Evolutionary conservation across 2,329 filamentous ascomycete genomes (phyloP).

Genomic region (Colletotrichum liaoningense): DNA sequence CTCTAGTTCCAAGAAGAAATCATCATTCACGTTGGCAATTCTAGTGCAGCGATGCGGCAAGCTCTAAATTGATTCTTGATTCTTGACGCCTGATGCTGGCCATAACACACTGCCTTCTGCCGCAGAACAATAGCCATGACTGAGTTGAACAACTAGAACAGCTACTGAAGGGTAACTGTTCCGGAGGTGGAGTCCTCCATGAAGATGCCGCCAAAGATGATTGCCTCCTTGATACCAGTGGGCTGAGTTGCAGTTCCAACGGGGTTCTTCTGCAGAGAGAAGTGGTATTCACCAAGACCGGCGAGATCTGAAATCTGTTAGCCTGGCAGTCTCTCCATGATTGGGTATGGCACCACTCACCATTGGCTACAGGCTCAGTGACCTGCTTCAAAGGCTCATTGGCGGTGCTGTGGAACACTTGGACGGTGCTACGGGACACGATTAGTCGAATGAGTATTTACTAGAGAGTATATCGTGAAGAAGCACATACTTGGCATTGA

Average conservation of each 20-base stretch:
- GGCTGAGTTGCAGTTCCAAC: constrained; percentile 46
- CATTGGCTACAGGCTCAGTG: constrained; percentile 47
- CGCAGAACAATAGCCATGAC: not conserved
- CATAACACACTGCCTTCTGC: not conserved
- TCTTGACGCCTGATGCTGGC: not conserved
- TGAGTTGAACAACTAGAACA: not conserved
- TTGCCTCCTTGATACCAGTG: constrained; percentile 44
- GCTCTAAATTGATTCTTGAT: not conserved
- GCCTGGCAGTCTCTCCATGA: not conserved
- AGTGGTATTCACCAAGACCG: constrained; percentile 58
- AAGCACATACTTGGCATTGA: constrained; percentile 17
- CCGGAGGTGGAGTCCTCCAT: constrained; percentile 43
- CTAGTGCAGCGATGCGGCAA: not conserved
- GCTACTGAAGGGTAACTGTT: constrained; percentile 35
- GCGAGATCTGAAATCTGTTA: constrained; percentile 30
- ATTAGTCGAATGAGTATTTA: not conserved
- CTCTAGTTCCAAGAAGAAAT: too few relatives aligned
- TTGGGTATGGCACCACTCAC: constrained; percentile 40
- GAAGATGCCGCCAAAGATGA: constrained; percentile 48
- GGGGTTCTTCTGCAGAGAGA: constrained; percentile 57
- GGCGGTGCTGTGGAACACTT: constrained; percentile 56
- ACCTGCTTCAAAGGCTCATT: constrained; percentile 48
- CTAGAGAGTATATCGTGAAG: constrained; percentile 29
- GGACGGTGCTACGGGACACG: constrained; percentile 41
- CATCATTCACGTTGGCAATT: not conserved